Percentiles rank a stretch among this genome's conserved stretches.
Conservation (phyloP, 495 filamentous ascomycete species). For the Penicillium waksmanii region DNA sequence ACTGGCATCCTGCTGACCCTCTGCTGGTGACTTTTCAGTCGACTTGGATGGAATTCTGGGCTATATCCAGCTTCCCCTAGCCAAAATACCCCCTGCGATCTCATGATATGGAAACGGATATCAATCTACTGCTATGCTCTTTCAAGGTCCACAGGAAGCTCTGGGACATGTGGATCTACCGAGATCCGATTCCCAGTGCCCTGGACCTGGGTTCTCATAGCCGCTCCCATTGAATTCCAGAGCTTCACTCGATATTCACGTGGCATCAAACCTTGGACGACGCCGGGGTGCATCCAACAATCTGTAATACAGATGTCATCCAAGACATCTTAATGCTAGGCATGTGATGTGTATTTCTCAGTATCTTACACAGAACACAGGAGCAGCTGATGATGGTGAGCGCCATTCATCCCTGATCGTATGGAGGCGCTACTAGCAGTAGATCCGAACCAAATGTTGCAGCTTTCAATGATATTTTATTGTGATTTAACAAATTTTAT, state of each 20-base stretch:
- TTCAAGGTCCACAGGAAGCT: conserved; percentile 22
- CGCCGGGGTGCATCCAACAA: conserved; percentile 1
- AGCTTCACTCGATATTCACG: conserved; percentile 22
- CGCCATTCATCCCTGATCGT: neutral
- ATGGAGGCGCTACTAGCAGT: neutral
- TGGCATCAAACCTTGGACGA: conserved; percentile 22
- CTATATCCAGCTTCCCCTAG: neutral
- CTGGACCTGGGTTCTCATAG: conserved; percentile 23
- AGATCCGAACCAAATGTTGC: neutral
- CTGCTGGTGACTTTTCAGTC: neutral
- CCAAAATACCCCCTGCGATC: neutral
- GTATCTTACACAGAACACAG: too few species aligned
- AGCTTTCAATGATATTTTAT: neutral
- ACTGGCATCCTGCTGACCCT: conserved; percentile 7
- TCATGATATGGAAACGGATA: conserved; percentile 3
- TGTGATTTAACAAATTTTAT: neutral
- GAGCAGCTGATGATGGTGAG: too few species aligned
- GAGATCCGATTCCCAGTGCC: conserved; percentile 31
- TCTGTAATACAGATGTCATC: neutral
- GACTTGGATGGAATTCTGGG: neutral
- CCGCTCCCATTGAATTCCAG: conserved; percentile 21
- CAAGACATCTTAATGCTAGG: neutral
- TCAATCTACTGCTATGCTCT: conserved; percentile 17
- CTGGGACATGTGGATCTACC: conserved; percentile 34
- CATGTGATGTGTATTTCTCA: too few species aligned